phyloP scores from a whole-genome alignment of 495 filamentous ascomycete species.

The Aspergillus coremiiformis region DNA sequence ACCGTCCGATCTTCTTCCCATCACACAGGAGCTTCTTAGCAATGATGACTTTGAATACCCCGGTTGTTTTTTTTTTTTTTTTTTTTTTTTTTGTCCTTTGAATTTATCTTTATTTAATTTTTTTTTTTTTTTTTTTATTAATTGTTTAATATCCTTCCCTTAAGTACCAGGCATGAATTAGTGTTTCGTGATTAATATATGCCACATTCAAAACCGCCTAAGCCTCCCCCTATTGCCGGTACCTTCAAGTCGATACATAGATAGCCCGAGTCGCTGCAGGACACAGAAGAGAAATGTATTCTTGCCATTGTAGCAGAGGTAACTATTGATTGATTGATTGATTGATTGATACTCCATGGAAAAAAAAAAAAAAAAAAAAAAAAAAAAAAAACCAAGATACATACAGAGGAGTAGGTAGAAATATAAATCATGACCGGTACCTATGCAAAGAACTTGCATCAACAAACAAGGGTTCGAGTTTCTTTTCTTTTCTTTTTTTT shows the following conservation, averaged over 20 bases:
- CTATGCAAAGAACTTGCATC: slow-evolving; percentile 13
- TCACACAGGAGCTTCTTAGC: neutral
- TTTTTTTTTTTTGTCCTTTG: neutral
- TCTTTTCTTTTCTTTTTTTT: slow-evolving; percentile 8
- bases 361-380: neutral
- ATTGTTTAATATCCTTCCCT: slow-evolving; percentile 2
- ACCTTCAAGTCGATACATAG: no score
- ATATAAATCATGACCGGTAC: neutral
- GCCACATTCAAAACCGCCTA: slow-evolving; percentile 1
- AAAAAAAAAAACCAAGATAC: no score
- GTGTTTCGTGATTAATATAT: neutral
- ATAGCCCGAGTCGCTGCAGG: no score
- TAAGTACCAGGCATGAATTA: neutral
- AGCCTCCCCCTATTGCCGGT: neutral
- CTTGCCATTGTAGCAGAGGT: neutral
- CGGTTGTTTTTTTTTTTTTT: no score
- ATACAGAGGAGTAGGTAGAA: no score
- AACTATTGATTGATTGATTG: no score
- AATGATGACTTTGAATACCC: neutral
- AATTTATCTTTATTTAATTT: neutral
- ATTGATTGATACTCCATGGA: neutral
- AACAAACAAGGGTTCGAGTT: slow-evolving; percentile 16
- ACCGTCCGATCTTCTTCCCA: neutral
- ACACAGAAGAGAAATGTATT: no score
- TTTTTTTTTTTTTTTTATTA: neutral